A percentile compares a stretch with the other conserved stretches of the same genome.
Conservation (phyloP, 345 rosid genomes). For the Anastatica hierochuntica region DNA sequence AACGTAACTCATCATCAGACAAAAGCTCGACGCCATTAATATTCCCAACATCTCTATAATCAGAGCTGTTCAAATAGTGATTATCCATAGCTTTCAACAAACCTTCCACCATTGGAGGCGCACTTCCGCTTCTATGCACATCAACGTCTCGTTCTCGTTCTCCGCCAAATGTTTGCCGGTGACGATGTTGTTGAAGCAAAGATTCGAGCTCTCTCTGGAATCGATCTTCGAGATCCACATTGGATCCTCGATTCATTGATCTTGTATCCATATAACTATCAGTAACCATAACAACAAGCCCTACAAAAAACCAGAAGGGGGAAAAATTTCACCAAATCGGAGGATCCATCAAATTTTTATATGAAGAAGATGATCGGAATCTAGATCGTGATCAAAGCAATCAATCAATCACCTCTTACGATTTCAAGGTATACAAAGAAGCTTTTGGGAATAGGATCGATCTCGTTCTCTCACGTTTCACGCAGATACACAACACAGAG, state of each 20-base stretch:
- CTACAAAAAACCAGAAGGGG: neutral
- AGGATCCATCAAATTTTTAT: neutral
- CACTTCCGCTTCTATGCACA: conserved; percentile 76
- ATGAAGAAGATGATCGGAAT: neutral
- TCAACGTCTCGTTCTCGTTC: conserved; percentile 40
- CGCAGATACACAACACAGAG: neutral
- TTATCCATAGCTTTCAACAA: conserved; percentile 62
- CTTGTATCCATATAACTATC: conserved; percentile 51
- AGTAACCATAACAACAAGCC: conserved; percentile 36
- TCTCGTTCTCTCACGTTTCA: neutral
- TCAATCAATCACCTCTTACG: conserved; percentile 10
- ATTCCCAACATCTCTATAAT: conserved; percentile 24
- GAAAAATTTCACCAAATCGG: neutral
- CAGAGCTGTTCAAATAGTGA: conserved; percentile 40
- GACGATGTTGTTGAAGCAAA: conserved; percentile 47
- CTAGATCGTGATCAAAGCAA: conserved; percentile 15
- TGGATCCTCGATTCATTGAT: conserved; percentile 36
- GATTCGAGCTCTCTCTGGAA: conserved; percentile 60
- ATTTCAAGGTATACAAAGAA: conserved; percentile 1
- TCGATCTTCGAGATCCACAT: conserved; percentile 46
- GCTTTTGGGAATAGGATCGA: too few relatives aligned
- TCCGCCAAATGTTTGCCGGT: conserved; percentile 31
- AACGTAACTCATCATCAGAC: conserved; percentile 71
- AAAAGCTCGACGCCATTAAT: conserved; percentile 31
- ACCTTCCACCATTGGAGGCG: conserved; percentile 93